Evolutionary conservation across 306 rosid species (phyloP), one percentile per base, ranked within the genome.

Genomic region (Bauhinia variegata): DNA sequence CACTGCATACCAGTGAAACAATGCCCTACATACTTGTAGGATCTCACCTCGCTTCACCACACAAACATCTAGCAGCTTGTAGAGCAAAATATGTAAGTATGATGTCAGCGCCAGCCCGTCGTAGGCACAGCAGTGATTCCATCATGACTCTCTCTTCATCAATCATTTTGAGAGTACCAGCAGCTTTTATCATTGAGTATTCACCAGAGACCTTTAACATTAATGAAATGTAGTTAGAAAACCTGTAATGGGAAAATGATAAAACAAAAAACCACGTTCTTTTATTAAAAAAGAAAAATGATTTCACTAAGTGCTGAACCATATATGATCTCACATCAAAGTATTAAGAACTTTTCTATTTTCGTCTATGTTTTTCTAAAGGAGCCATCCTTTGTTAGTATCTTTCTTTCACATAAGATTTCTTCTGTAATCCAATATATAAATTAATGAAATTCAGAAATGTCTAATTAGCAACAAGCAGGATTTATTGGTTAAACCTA

Each of bases 111-210:
- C 99, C 99, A 0, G 96, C 99, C 53, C 99, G 84, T 37, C 99
- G 84, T 61, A 93, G 89, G 73, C 99, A 90, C 85, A 93, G 15
- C 17, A 93, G 69, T 4, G 99, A 93, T 62, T 93, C 99, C 90
- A 95, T 62, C 99, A 95, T 90, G 46, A 95, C 99, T 70, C 74
- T 85, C 61, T 95, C 91, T 77, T 95, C 99, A 1, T 90, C 99
- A 28, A 90, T 88, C 99, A 88, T 90, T 75, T 88, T 86, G 2
- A 88, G 91, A 16, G 86, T 85, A 30, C 88, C 96, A 2, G 88
- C 96, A 7, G 96, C 99, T 78, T 95, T 90, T 68, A 90, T 90
- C 96, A 90, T 95, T 2, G 99, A 87, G 60, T 90, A 95, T 71
- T 90, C 97, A n/a, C 99, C 99, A 18, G 99, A 95, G 55, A 95